Base-by-base conservation (phyloP, 2,329 filamentous ascomycete species). In the Colletotrichum sansevieriae region DNA sequence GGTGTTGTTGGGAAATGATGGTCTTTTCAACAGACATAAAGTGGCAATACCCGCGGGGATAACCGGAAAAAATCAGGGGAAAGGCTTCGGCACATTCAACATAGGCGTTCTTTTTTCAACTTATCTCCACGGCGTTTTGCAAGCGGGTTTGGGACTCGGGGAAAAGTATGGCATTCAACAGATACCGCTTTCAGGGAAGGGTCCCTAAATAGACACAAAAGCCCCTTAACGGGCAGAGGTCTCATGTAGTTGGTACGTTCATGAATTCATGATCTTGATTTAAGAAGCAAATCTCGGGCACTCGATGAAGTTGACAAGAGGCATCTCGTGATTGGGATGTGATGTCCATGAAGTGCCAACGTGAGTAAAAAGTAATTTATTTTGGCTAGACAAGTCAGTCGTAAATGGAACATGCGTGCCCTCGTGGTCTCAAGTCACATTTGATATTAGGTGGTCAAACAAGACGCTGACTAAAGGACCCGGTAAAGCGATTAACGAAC, bases 31-130 rank as follows among this genome's bases (percentile, higher is more conserved):
- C 70, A 71, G 70, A 71, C 68, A 61, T 62, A 47, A 71, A 47
- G 63, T 63, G 70, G 60, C 57, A 65, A 70, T 71, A 71, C 68
- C 68, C 68, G 64, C 60, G 70, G 68, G 70, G 65, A 68, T 60
- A 65, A 70, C 60, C 68, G 70, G 70, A 64, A 71, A 71, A 69
- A 65, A 15, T 58, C 47, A 52, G 68, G 68, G 65, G 56, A 62
- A 52, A 49, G 66, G 49, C 61, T 51, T 52, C 22, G 69, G 52
- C 68, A 71, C 61, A 71, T 71, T 71, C 70, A 71, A 71, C 70
- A 71, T 71, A 56, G 70, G 70, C 68, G 70, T 71, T 71, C 70
- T 68, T 71, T 71, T 71, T 70, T 70, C 66, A 68, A 71, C 70
- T 63, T 60, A 71, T 71, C 70, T 67, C 67, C 66, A 63, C 37